Conservation (phyloP, 2,329 filamentous ascomycete species). For the Venturiaceae sp. region DNA sequence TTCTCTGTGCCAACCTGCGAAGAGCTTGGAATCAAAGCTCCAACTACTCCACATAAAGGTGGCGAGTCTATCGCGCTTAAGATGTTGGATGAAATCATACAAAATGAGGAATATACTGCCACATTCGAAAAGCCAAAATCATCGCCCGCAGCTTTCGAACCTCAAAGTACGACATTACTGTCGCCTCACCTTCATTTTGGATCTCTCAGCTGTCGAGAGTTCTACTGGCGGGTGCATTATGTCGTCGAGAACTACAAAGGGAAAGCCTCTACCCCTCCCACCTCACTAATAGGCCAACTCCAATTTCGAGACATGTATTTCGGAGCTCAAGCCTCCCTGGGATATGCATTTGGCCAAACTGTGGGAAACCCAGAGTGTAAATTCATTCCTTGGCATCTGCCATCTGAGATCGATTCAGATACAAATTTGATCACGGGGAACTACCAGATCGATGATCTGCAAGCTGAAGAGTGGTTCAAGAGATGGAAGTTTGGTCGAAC, state of each 20-base stretch:
- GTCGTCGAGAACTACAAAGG: slow-evolving; percentile 48
- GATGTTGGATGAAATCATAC: slow-evolving; percentile 48
- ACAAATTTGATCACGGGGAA: slow-evolving; percentile 43
- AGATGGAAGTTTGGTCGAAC: slow-evolving; percentile 62
- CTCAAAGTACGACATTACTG: slow-evolving; percentile 62
- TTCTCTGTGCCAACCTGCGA: slow-evolving; percentile 62
- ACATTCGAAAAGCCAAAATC: slow-evolving; percentile 71
- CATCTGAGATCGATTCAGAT: slow-evolving; percentile 45
- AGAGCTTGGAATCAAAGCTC: slow-evolving; percentile 57
- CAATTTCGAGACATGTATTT: slow-evolving; percentile 81
- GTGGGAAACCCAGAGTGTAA: slow-evolving; percentile 55
- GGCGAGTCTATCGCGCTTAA: slow-evolving; percentile 58
- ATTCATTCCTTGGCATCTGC: slow-evolving; percentile 74
- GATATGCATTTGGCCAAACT: slow-evolving; percentile 54
- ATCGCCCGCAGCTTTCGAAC: slow-evolving; percentile 62
- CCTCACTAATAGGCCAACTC: slow-evolving; percentile 62
- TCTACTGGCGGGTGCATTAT: slow-evolving; percentile 63
- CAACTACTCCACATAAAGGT: slow-evolving; percentile 58
- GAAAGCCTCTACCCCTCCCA: slow-evolving; percentile 46
- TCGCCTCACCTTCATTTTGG: slow-evolving; percentile 70
- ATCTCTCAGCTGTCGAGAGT: slow-evolving; percentile 56
- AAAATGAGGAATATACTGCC: slow-evolving; percentile 56
- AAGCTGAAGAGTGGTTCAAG: slow-evolving; percentile 56
- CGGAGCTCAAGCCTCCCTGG: slow-evolving; percentile 60
- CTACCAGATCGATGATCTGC: slow-evolving; percentile 53